Evolutionary conservation across 208 protist species (phyloP).

Genomic region (Acanthamoeba lugdunensis): DNA sequence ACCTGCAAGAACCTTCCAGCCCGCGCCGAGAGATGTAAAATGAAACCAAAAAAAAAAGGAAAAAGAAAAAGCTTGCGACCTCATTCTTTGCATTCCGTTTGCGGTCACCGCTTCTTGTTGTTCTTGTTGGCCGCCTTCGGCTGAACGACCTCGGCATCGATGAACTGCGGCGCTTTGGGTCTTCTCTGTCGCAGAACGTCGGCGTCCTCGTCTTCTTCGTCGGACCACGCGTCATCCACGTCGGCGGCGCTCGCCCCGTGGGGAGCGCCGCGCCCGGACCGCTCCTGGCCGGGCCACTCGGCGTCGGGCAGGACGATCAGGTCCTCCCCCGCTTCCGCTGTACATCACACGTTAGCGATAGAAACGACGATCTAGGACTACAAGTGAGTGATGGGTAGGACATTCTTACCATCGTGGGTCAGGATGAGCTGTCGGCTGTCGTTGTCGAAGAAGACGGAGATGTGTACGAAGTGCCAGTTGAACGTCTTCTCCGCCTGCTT

Average conservation of each 20-base stretch:
- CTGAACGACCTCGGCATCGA: conserved; percentile 46
- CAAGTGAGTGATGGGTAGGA: not conserved
- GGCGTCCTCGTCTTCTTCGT: conserved; percentile 27
- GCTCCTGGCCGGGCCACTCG: not conserved
- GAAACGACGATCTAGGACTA: no score
- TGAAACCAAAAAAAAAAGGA: not conserved
- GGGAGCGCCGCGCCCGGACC: not conserved
- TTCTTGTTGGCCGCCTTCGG: not conserved
- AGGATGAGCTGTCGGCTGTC: conserved; percentile 23
- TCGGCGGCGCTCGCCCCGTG: not conserved
- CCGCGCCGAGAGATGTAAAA: not conserved
- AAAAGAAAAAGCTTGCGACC: not conserved
- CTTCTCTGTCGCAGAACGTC: not conserved
- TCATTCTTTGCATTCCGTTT: not conserved
- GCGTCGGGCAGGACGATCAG: conserved; percentile 17
- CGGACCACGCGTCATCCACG: not conserved
- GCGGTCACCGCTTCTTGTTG: not conserved
- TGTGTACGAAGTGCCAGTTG: conserved; percentile 54
- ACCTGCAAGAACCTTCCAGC: not conserved
- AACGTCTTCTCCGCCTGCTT: not conserved
- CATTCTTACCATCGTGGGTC: conserved; percentile 6
- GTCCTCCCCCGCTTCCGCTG: not conserved
- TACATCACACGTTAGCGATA: not conserved
- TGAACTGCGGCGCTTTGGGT: conserved; percentile 6
- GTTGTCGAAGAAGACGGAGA: conserved; percentile 54